phyloP scores from a whole-genome alignment of 192 early-diverging fungal genomes.

The Gorgonomyces haynaldii region DNA sequence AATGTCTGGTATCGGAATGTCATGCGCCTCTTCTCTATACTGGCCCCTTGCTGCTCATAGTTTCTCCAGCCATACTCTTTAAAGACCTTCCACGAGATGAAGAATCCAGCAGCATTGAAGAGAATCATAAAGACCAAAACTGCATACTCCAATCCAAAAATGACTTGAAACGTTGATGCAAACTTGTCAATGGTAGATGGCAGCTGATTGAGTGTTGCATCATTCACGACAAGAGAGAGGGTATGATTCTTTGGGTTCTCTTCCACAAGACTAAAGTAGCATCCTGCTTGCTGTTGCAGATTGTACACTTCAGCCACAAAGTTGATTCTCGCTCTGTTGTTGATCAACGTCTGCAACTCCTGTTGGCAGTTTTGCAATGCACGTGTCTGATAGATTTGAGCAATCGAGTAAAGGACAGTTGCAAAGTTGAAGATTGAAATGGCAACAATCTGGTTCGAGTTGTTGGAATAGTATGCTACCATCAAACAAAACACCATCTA shows the following conservation, averaged over 20 bases:
- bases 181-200: neutral
- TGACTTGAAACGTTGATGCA: neutral
- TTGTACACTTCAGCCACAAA: too few relatives aligned
- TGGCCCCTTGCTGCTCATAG: slow-evolving; percentile 2
- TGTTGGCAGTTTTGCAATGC: neutral
- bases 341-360: neutral
- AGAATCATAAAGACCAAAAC: slow-evolving; percentile 4
- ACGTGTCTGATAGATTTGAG: slow-evolving; percentile 1
- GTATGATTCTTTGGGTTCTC: neutral
- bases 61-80: slow-evolving; percentile 1
- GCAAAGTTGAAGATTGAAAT: slow-evolving; percentile 3
- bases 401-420: slow-evolving; percentile 4
- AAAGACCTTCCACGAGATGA: neutral
- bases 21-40: slow-evolving; percentile 2
- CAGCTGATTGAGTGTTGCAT: neutral
- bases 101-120: neutral
- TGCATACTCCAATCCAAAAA: neutral
- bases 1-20: slow-evolving; percentile 4
- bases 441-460: slow-evolving; percentile 5
- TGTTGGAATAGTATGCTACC: too few relatives aligned
- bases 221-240: neutral
- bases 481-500: neutral
- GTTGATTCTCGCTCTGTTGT: neutral
- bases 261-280: neutral
- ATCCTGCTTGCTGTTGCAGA: neutral